Evolutionary conservation across 495 filamentous ascomycete species (phyloP).

Genomic region (Aspergillus ellipticus): DNA sequence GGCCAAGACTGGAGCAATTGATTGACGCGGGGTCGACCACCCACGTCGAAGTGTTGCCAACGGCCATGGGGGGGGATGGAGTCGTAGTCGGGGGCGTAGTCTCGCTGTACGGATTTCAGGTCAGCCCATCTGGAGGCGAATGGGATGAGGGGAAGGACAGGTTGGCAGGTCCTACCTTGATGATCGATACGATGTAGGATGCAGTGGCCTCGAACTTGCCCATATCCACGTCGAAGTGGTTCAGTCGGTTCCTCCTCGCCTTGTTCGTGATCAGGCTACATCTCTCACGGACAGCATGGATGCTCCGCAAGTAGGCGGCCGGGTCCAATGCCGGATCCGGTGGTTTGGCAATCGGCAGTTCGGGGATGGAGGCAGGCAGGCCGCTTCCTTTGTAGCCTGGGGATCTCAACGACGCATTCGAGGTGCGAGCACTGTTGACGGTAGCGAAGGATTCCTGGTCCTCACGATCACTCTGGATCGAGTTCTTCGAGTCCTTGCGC

Average conservation of each 20-base stretch:
- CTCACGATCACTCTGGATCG: conserved; percentile 45
- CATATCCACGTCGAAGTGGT: conserved; percentile 91
- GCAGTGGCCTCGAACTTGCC: conserved; percentile 83
- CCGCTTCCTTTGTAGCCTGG: conserved; percentile 43
- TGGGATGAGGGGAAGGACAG: neutral
- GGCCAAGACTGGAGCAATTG: conserved; percentile 65
- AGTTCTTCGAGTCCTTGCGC: conserved; percentile 55
- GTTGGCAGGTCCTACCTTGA: conserved; percentile 64
- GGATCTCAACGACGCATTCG: conserved; percentile 54
- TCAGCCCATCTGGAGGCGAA: neutral
- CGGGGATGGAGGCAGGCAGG: conserved; percentile 49
- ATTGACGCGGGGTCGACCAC: conserved; percentile 62
- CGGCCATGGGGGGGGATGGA: conserved; percentile 71
- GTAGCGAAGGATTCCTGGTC: conserved; percentile 46
- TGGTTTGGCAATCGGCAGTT: conserved; percentile 73
- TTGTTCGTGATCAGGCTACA: conserved; percentile 68
- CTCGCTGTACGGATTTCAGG: conserved; percentile 55
- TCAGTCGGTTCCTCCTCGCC: conserved; percentile 73
- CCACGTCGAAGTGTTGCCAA: conserved; percentile 71
- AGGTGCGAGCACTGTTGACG: conserved; percentile 48
- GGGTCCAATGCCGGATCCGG: conserved; percentile 91
- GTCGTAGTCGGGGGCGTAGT: conserved; percentile 81
- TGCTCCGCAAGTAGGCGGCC: conserved; percentile 85
- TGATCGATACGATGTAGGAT: conserved; percentile 90
- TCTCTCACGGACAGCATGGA: conserved; percentile 82